A percentile compares a stretch with the other conserved stretches of the same genome.
Conservation (phyloP, 441 rosid species). For the Pelargonium myrrhifolium region DNA sequence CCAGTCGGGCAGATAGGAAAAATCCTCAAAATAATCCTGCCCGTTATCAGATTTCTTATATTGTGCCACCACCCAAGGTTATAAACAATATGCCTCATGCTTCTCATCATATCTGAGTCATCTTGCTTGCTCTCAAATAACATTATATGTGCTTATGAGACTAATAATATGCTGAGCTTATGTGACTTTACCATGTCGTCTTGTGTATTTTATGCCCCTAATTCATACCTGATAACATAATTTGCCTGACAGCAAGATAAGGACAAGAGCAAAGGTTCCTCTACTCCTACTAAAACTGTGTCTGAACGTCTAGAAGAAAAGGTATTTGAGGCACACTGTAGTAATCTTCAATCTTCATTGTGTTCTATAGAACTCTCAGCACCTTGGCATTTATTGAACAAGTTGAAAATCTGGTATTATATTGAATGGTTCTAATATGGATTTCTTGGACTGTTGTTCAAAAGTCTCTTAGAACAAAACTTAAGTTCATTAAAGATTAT, state of each 20-base stretch:
- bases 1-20: conserved; percentile 40
- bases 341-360: not conserved
- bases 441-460: too few species aligned
- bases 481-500: too few species aligned
- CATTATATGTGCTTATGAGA: conserved; percentile 11
- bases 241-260: conserved; percentile 54
- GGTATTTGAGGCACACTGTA: conserved; percentile 34
- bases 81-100: conserved; percentile 10
- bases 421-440: too few species aligned
- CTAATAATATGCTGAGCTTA: conserved; percentile 1
- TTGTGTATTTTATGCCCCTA: conserved; percentile 2
- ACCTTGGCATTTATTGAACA: not conserved
- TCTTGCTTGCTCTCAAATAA: not conserved
- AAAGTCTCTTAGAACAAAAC: too few species aligned
- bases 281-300: conserved; percentile 45
- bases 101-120: conserved; percentile 10
- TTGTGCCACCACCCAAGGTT: conserved; percentile 93
- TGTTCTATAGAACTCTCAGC: not conserved
- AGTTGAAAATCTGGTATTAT: too few species aligned
- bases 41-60: conserved; percentile 53
- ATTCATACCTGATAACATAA: not conserved
- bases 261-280: conserved; percentile 57
- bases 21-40: conserved; percentile 62
- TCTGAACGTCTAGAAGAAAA: conserved; percentile 75
- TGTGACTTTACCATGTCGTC: not conserved